Base-by-base conservation (phyloP, 805 yeast genomes). In the Candida xyloterini region DNA sequence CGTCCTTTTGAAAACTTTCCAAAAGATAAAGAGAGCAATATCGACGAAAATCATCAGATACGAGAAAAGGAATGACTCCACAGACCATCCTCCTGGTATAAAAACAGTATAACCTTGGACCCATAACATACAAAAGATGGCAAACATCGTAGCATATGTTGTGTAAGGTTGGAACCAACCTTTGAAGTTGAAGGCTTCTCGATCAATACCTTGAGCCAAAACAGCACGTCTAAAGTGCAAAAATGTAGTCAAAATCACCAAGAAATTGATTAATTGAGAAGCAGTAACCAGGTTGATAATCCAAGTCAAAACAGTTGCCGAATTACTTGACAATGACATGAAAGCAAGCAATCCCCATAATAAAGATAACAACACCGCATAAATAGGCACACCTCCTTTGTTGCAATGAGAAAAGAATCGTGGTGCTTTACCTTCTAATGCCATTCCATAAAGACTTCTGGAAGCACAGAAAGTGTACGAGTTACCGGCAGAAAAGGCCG, bases 31-130 rank as follows among this genome's bases (percentile, higher is more conserved):
- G n/a, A 76, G 60, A 1, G 51, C 70, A 24, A 77, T 52, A 41
- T 70, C 71, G 35, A 78, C 59, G 43, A 85, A 84, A 10, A 86
- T 71, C 81, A 84, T 81, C 43, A 87, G 66, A 55, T 87, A 87
- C 53, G 75, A 74, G 62, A 78, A 84, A 50, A 85, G 66, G 62
- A 87, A 87, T 7, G 69, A 64, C 42, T 78, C 69, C 14, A 71
- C 70, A 14, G 69, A 59, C 89, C 91, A 86, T 39, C 65, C 56
- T 5, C 84, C 86, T 10, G 80, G 79, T 31, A 80, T 58, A 60
- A 87, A 85, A 1, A 80, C 84, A 2, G 73, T 64, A 63, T 84
- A 87, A 5, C 95, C 95, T 44, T 76, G 77, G 18, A 79, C 63
- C 58, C 77, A 61, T 51, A 76, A 55, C 85, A 85, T 70, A 41